Evolutionary conservation across 768 basidiomycete species (phyloP), one percentile per base, ranked within the genome.

Genomic region (Rhizopogon vinicolor): DNA sequence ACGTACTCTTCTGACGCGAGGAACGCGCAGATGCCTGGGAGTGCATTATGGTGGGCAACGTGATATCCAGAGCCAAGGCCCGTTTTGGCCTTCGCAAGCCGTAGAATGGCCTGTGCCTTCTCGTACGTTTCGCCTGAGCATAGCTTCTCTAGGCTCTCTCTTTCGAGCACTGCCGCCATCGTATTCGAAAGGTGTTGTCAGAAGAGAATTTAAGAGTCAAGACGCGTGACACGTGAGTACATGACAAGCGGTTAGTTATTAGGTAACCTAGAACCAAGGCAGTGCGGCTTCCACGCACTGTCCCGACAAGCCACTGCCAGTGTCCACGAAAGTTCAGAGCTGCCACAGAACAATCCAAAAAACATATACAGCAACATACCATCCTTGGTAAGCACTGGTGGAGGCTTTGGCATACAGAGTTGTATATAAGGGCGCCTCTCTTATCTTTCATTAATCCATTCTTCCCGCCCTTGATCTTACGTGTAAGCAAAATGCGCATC

Each of bases 1-100:
- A 51, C 69, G 59, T 52, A 71, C 69, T 60, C 62, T 61, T 71
- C 62, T 12, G 69, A 71, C 13, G 69, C 69, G 2, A 71, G 53
- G 50, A 66, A 66, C 22, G 69, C 69, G 55, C 66, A 72, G 33
- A 69, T 44, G 7, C 68, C 62, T 4, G 67, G 66, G 12, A 71
- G 58, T 12, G 61, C 63, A 41, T 53, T 57, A 3, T 62, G 37
- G 44, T 55, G 67, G 33, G 66, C 57, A 19, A 58, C 49, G 29
- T 42, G 29, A 46, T 65, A 71, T 1, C 66, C 69, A 13, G 69
- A 60, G 10, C 69, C 71, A 14, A 51, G 61, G 44, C 65, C 58
- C 14, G 68, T 72, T 29, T 51, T 66, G 49, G 61, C 56, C 25
- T 40, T 56, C 1, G 59, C 65, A 5, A 71, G 58, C 3, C 43